Evolutionary conservation across 148 eudicot species (phyloP).

Genomic region (Chenopodium album): DNA sequence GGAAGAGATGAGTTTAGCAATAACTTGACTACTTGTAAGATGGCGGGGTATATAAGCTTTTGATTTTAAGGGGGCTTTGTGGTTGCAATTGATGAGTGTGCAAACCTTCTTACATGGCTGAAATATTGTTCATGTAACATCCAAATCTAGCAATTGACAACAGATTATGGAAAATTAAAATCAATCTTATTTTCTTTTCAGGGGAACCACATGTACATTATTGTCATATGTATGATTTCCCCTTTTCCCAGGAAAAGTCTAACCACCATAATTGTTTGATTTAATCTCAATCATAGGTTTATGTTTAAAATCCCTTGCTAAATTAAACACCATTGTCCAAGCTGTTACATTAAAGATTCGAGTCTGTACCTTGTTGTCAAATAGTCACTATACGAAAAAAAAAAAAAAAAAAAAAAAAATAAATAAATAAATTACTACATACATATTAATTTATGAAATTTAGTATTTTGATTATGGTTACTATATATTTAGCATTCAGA

Average conservation of each 20-base stretch:
- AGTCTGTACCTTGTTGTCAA: too few relatives aligned
- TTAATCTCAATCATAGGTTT: neutral
- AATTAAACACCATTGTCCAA: too few relatives aligned
- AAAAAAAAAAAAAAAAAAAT: too few relatives aligned
- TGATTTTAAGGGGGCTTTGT: neutral
- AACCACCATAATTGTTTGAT: neutral
- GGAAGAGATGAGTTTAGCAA: neutral
- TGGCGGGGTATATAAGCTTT: neutral
- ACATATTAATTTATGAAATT: too few relatives aligned
- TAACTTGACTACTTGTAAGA: too few relatives aligned
- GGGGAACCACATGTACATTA: neutral
- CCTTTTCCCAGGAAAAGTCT: slow-evolving; percentile 6
- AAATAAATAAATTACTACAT: too few relatives aligned
- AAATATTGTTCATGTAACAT: neutral
- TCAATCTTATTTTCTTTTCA: neutral
- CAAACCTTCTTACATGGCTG: neutral
- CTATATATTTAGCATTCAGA: too few relatives aligned
- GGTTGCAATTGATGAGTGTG: neutral
- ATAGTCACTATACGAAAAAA: too few relatives aligned
- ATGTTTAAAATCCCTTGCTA: too few relatives aligned
- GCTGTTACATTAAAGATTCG: too few relatives aligned
- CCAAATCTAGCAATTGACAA: neutral
- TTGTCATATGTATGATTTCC: slow-evolving; percentile 8
- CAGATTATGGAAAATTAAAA: neutral
- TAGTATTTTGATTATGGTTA: too few relatives aligned